Base-by-base conservation (phyloP, 2,329 filamentous ascomycete genomes). In the Botrytis paeoniae region DNA sequence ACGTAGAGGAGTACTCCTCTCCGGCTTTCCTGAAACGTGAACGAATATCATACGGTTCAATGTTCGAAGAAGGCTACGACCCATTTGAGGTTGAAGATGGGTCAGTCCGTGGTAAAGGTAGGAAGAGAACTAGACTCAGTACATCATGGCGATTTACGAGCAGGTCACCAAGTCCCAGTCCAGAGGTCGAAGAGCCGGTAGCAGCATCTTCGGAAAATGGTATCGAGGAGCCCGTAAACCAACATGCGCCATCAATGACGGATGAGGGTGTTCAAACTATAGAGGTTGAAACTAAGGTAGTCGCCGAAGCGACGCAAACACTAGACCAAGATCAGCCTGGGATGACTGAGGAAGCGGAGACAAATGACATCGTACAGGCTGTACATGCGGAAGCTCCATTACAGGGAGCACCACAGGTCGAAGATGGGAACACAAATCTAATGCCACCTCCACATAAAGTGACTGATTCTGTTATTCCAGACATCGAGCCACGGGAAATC, bases 1-100 rank as follows among this genome's bases (percentile, higher is more conserved):
- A 83, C 62, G 83, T 85, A 39, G 75, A 77, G 29, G 88, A 91
- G 76, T 96, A 90, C 83, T 85, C 88, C 7, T 97, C 94, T 4
- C 94, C 94, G 0, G 93, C 93, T 0, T 97, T 97, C 77, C 83
- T 93, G 32, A 95, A 92, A 80, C 87, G 91, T 70, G 87, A 89
- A 22, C 86, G 92, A 72, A 83, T 92, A 6, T 94, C 92, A 0
- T 91, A 91, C 72, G 91, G 91, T 1, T 88, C 89, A 0, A 82
- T 92, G 0, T 89, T 91, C 69, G 89, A 92, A 75, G 86, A 86
- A 7, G 86, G 86, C 1, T 86, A 89, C 75, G 90, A 94, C 77
- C 87, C 90, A 5, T 91, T 95, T 69, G 81, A 80, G 22, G 90
- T 93, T 74, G 92, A 92, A 39, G 89, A 92, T 80, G 88, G 88